Percentiles rank a stretch among this genome's conserved stretches.
phyloP scores from a whole-genome alignment of 805 yeast species.

The Ogataea trehaloabstinens region DNA sequence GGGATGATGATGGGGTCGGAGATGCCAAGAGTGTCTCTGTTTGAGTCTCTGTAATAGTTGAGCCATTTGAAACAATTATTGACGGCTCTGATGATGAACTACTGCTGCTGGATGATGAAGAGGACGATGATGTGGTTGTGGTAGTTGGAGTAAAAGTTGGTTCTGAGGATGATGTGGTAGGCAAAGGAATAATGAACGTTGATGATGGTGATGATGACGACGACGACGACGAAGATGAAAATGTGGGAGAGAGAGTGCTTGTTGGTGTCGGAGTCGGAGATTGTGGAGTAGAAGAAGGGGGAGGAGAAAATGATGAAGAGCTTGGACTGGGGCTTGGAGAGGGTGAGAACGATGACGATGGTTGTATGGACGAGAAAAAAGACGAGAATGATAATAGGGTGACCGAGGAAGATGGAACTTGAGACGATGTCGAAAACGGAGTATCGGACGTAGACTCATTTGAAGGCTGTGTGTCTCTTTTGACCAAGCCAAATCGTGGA shows the following conservation, averaged over 20 bases:
- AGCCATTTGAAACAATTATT: slow-evolving; percentile 2
- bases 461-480: slow-evolving; percentile 15
- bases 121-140: slow-evolving; percentile 5
- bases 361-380: slow-evolving; percentile 2
- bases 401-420: background rate
- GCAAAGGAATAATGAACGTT: slow-evolving; percentile 3
- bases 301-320: background rate
- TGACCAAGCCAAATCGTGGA: slow-evolving; percentile 27
- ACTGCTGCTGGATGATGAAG: slow-evolving; percentile 11
- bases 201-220: slow-evolving; percentile 5
- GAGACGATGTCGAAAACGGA: background rate
- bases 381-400: slow-evolving; percentile 7
- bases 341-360: slow-evolving; percentile 1
- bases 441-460: slow-evolving; percentile 2
- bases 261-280: background rate
- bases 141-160: slow-evolving; percentile 10
- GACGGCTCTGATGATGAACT: slow-evolving; percentile 12
- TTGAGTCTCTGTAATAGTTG: slow-evolving; percentile 5
- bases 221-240: background rate
- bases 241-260: background rate
- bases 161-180: slow-evolving; percentile 6
- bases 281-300: background rate
- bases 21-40: slow-evolving; percentile 21
- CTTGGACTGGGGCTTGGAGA: background rate
- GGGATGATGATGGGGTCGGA: slow-evolving; percentile 30